Evolutionary conservation across 768 basidiomycete genomes (phyloP).

Genomic region (Suillus subluteus): DNA sequence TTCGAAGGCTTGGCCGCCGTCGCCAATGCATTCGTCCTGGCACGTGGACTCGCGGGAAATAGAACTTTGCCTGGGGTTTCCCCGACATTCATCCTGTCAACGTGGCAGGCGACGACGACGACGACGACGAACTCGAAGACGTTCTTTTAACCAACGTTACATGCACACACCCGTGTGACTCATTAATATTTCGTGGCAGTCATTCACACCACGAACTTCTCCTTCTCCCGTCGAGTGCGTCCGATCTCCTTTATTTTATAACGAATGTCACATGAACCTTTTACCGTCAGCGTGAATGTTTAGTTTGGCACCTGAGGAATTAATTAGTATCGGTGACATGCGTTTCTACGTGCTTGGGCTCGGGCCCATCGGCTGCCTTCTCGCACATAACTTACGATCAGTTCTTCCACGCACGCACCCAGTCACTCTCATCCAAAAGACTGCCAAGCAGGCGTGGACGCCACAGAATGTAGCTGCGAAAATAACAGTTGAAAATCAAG

Average conservation of each 20-base stretch:
- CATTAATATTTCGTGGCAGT: not conserved
- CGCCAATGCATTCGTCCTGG: too few species aligned
- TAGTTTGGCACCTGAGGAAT: not conserved
- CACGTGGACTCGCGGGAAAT: not conserved
- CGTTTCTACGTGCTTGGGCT: constrained; percentile 78
- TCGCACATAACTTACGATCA: constrained; percentile 79
- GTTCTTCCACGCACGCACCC: constrained; percentile 52
- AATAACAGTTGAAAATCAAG: constrained; percentile 55
- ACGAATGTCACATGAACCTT: constrained; percentile 10
- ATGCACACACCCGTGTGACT: not conserved
- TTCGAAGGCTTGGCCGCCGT: too few species aligned
- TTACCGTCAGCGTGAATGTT: constrained; percentile 9
- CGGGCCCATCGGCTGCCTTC: constrained; percentile 81
- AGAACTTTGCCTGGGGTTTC: not conserved
- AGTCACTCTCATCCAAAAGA: constrained; percentile 74
- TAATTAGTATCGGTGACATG: constrained; percentile 45
- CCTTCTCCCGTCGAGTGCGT: constrained; percentile 14
- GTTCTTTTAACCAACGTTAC: not conserved
- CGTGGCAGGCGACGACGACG: not conserved
- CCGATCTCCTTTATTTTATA: constrained; percentile 6
- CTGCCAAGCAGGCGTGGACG: constrained; percentile 39
- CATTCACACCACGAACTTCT: not conserved
- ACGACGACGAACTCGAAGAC: not conserved
- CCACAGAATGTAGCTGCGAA: constrained; percentile 37
- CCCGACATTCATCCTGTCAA: not conserved